phyloP scores from a whole-genome alignment of 257 asterid species.

The Salvia rosmarinus region DNA sequence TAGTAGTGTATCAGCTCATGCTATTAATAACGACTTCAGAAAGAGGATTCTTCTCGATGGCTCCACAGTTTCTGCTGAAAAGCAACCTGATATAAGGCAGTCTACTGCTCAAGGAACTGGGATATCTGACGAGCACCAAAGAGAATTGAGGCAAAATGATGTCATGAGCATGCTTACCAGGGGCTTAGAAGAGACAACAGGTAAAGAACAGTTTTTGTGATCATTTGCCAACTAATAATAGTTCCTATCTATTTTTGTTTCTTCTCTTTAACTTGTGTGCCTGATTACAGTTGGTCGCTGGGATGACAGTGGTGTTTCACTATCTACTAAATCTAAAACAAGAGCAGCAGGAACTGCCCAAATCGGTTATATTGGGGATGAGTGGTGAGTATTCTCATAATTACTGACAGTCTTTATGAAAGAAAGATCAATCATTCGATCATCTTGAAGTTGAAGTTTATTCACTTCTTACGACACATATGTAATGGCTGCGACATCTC shows the following conservation, averaged over 20 bases:
- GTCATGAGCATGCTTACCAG: constrained; percentile 59
- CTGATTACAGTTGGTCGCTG: constrained; percentile 73
- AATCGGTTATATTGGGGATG: constrained; percentile 86
- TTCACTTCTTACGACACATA: neutral
- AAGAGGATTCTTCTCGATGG: constrained; percentile 42
- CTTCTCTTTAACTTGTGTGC: constrained; percentile 31
- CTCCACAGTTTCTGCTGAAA: constrained; percentile 41
- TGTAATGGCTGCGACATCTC: constrained; percentile 6
- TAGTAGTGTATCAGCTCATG: constrained; percentile 30
- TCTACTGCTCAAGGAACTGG: constrained; percentile 35
- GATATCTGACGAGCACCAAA: constrained; percentile 31
- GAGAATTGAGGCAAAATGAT: constrained; percentile 40
- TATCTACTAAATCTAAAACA: constrained; percentile 39
- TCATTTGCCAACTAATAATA: constrained; percentile 7
- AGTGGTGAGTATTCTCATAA: constrained; percentile 61
- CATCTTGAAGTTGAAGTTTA: neutral
- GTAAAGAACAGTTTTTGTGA: constrained; percentile 41
- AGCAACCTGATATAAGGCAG: constrained; percentile 34
- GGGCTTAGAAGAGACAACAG: constrained; percentile 68
- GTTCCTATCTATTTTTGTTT: neutral
- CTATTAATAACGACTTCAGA: constrained; percentile 38
- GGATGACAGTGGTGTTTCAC: constrained; percentile 57
- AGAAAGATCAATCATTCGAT: too few relatives aligned
- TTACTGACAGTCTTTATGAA: neutral
- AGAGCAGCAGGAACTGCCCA: constrained; percentile 34